Evolutionary conservation across 495 filamentous ascomycete species (phyloP), one percentile per base, ranked within the genome.

Genomic region (Penicillium longicatenatum): DNA sequence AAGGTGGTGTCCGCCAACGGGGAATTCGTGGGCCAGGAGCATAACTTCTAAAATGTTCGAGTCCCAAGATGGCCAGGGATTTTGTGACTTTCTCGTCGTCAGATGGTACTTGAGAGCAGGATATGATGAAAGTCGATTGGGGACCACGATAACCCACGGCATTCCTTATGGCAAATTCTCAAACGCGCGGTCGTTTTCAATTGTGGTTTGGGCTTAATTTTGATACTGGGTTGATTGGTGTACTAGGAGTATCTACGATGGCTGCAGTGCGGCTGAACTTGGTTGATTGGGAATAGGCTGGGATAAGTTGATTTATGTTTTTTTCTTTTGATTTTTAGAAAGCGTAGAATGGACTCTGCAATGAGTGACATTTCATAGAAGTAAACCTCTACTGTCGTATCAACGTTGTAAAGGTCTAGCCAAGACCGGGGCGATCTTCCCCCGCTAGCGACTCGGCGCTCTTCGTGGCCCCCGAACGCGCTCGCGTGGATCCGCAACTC

Each of bases 1-100:
- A 73, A 86, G 63, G 68, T 86, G 24, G 85, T 91, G 44, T 66
- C 69, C 11, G 64, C 66, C 1, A 64, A 75, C 49, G 69, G 70
- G n/a, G 63, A 71, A 37, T 70, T 62, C 29, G 60, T 58, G 33
- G 60, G 45, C 4, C 24, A 26, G 19, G 30, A 33, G 16, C 48
- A 51, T 22, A 10, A 35, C 6, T 35, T 39, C 19, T 51, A 51
- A 51, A 21, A 14, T 6, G 4, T 17, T 39, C 16, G 6, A n/a
- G 16, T 39, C 37, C 14, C 37, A 12, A 16, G 37, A 39, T 39
- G 1, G 37, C 1, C 12, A n/a, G 37, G 14, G 14, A 39, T 17
- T 39, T 7, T 35, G 10, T 11, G 31, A 39, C 5, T 35, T 14
- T 12, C 31, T 5, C 31, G 31, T 11, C 37, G 17, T 7, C 37